Base-by-base conservation (phyloP, 169 alveolate species). In the Cystoisospora suis region DNA sequence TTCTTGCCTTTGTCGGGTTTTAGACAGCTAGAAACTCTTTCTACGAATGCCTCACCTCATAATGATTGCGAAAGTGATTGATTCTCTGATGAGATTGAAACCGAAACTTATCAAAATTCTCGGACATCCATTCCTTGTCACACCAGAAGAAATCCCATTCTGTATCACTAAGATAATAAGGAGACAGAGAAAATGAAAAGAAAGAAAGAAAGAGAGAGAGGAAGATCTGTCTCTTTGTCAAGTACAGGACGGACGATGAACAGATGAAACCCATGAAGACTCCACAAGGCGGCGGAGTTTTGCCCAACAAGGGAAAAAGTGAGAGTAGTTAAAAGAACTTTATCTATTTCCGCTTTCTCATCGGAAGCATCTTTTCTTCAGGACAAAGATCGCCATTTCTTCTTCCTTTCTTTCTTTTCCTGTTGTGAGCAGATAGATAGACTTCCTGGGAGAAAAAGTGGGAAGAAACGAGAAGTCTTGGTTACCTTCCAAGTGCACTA, bases 131-230 rank as follows among this genome's bases (percentile, higher is more conserved):
- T 80, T 97, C 99, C 91, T 97, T 96, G 93, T 97, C 99, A 61
- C 98, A 97, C 98, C 99, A 97, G 87, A 96, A 95, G 61, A 97
- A 83, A 93, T 97, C 98, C 98, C 98, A 97, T 36, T 97, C 98
- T 20, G 95, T 94, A 40, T 97, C 98, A 75, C 97, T 94, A 81
- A 90, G 94, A 12, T 88, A 81, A 61, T 93, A 95, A 3, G 44
- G 46, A 85, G 38, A 40, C 61, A 81, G 40, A 77, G 44, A 38
- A 27, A 0, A 20, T 20, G 61, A 20, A 9, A 9, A 12, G n/a
- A 9, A 20, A 49, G 9, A 20, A 49, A 49, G 61, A 49, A 49
- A 49, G 61, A 9, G n/a, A 12, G 61, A 49, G n/a, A 49, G 20
- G 9, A 9, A 20, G 9, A 9, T 49, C 61, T 49, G 9, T 20